phyloP scores from a whole-genome alignment of 495 filamentous ascomycete species.

The Neurospora sp. region DNA sequence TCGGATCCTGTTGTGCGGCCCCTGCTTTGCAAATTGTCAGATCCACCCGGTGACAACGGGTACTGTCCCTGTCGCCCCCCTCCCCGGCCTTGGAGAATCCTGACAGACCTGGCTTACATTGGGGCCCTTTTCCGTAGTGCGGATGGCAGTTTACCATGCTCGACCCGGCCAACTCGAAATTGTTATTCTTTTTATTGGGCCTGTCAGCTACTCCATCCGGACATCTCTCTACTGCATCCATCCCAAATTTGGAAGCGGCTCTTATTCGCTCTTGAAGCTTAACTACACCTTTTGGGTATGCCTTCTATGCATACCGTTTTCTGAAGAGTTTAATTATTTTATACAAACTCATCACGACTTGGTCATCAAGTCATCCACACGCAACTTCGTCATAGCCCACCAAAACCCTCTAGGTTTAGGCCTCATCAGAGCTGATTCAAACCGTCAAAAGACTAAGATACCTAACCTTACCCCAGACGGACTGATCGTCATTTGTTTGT shows the following conservation, averaged over 20 bases:
- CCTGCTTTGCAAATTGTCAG: neutral
- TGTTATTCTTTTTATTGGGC: constrained; percentile 5
- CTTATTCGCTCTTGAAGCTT: neutral
- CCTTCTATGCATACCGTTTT: neutral
- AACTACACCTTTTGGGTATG: neutral
- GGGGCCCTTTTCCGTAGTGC: neutral
- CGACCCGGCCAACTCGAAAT: neutral
- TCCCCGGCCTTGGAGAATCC: neutral
- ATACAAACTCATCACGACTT: neutral
- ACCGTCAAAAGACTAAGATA: neutral
- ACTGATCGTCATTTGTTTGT: neutral
- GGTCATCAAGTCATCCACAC: neutral
- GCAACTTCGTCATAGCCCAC: neutral
- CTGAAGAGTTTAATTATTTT: neutral
- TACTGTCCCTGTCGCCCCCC: neutral
- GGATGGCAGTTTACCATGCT: neutral
- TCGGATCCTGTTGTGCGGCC: neutral
- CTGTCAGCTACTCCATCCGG: constrained; percentile 6
- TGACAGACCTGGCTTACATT: neutral
- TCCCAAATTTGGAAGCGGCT: constrained; percentile 4
- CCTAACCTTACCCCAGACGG: neutral
- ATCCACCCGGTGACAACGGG: neutral
- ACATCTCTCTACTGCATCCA: constrained; percentile 2
- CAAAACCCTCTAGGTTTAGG: neutral
- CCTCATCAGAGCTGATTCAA: neutral